Evolutionary conservation across 2,329 filamentous ascomycete genomes (phyloP).

Genomic region (Penicillium sp.): DNA sequence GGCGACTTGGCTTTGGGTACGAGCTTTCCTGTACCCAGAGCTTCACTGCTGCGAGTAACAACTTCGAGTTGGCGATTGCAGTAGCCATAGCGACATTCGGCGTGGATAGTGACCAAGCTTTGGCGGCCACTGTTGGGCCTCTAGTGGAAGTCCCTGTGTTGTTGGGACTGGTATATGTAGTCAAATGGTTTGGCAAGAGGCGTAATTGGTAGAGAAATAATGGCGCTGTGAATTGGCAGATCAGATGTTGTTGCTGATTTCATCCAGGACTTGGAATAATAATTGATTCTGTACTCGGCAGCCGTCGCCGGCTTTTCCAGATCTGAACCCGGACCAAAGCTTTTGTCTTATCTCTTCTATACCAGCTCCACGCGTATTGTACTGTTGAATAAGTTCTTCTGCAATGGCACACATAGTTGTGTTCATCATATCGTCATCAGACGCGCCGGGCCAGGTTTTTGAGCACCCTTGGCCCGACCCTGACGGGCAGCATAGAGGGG

Average conservation of each 20-base stretch:
- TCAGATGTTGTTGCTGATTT: conserved; percentile 32
- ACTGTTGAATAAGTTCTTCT: conserved; percentile 36
- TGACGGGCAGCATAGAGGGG: conserved; percentile 22
- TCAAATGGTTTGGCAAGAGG: conserved; percentile 41
- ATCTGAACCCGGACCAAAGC: conserved; percentile 34
- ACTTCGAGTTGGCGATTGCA: conserved; percentile 87
- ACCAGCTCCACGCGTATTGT: conserved; percentile 34
- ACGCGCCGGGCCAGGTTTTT: not conserved
- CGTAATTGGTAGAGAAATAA: conserved; percentile 19
- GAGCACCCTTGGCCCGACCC: not conserved
- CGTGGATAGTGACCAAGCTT: conserved; percentile 68
- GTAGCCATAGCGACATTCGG: conserved; percentile 80
- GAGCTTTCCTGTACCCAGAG: conserved; percentile 67
- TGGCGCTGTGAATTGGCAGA: not conserved
- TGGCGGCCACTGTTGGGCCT: conserved; percentile 78
- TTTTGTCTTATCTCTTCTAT: conserved; percentile 33
- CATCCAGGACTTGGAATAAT: conserved; percentile 39
- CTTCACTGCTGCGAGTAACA: conserved; percentile 86
- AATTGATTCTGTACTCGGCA: conserved; percentile 41
- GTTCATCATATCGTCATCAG: conserved; percentile 27
- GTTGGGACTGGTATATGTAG: conserved; percentile 68
- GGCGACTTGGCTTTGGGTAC: conserved; percentile 69
- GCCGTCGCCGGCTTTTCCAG: conserved; percentile 26
- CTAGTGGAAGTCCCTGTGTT: conserved; percentile 82
- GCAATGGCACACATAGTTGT: conserved; percentile 38